Evolutionary conservation across 2,329 filamentous ascomycete species (phyloP), one percentile per base, ranked within the genome.

Genomic region (Coniochaeta sp.): DNA sequence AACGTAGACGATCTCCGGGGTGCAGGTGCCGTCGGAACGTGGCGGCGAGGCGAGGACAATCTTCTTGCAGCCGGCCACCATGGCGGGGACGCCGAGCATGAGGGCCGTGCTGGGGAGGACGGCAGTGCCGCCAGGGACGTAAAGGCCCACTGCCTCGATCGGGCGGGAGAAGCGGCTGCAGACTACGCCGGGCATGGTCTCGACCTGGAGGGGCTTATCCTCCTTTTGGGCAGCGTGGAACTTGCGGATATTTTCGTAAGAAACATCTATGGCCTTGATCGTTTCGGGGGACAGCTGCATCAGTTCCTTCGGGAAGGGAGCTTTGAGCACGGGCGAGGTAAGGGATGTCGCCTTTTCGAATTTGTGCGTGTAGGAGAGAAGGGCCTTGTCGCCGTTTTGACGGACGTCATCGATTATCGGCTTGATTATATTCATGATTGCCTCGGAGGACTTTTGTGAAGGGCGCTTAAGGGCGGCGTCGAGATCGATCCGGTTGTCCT

Each of bases 171-270:
- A 98, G 62, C 95, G 91, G 64, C 91, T 96, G 79, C 95, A 99
- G 31, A 95, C 81, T 3, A 99, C 92, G 34, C 95, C 95, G 0
- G 95, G 95, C 95, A 99, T 99, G 1, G 95, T 99, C 79, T 98
- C 93, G 8, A 99, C 91, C 60, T 87, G 76, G 7, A 99, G 80
- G 1, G 91, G 82, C 73, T 91, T 89, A 28, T 90, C 85, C 66
- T 96, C 91, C 69, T 89, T 89, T 69, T 99, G 95, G 0, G 93
- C 93, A 16, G 89, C 85, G 77, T 99, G 95, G 80, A 99, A 99
- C 68, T 89, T 91, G 67, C 86, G 83, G 68, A 99, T 99, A 72
- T 99, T 99, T 69, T 96, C 90, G 69, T 89, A 98, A 0, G 92
- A 96, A 38, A 90, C 76, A 69, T 99, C 93, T 65, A 99, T 96